Conservation (phyloP, 2,329 filamentous ascomycete genomes). For the Aspergillus ruber region DNA sequence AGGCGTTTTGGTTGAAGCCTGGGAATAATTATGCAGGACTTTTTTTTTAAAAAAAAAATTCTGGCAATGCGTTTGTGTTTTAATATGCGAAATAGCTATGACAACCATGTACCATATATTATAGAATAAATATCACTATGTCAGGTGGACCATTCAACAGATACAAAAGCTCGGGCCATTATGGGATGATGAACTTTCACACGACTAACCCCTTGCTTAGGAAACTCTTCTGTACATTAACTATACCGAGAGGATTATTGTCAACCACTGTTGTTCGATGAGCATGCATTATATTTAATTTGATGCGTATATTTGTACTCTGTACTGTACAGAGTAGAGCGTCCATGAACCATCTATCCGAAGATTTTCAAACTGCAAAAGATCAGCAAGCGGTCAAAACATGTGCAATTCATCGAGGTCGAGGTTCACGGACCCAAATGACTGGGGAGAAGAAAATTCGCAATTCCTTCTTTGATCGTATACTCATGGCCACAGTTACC, state of each 20-base stretch:
- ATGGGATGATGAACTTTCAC: too few relatives aligned
- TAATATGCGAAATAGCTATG: neutral
- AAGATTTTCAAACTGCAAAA: neutral
- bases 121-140: neutral
- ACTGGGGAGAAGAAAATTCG: slow-evolving; percentile 88
- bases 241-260: neutral
- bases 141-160: neutral
- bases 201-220: neutral
- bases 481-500: slow-evolving; percentile 92
- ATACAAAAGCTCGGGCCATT: too few relatives aligned
- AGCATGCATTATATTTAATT: too few relatives aligned
- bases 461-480: slow-evolving; percentile 88
- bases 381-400: neutral
- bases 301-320: too few relatives aligned
- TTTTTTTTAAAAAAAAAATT: slow-evolving; percentile 3
- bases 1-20: slow-evolving; percentile 9
- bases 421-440: slow-evolving; percentile 59
- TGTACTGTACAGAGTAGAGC: too few relatives aligned
- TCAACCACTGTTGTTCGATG: neutral
- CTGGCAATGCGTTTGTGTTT: slow-evolving; percentile 5
- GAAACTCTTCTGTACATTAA: neutral
- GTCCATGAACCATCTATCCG: neutral
- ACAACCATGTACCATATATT: slow-evolving; percentile 21
- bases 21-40: neutral
- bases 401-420: neutral